Evolutionary conservation across 2,329 filamentous ascomycete species (phyloP), one percentile per base, ranked within the genome.

Genomic region (Sporothrix variecibatus): DNA sequence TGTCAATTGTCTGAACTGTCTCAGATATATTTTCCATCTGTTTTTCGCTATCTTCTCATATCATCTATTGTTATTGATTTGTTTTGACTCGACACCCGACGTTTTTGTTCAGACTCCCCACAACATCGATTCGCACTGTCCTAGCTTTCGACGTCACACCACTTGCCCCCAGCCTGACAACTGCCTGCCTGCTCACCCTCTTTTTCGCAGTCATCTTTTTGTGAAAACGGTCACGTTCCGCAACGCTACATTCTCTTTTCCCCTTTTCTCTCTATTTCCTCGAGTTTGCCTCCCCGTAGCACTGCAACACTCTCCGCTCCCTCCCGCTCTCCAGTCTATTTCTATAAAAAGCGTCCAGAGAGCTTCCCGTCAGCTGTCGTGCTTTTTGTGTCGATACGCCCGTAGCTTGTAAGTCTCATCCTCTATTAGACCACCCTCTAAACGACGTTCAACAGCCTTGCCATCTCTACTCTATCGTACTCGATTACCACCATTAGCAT

Each of bases 81-180:
- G n/a, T 56, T 26, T 12, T 4, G n/a, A 56, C n/a, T 56, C 51
- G 51, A 20, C 43, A 5, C 3, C 15, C 43, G 8, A 26, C 28
- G 12, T n/a, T n/a, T n/a, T n/a, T n/a, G n/a, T n/a, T n/a, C n/a
- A n/a, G n/a, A n/a, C n/a, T 58, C 56, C 56, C 56, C 56, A 60
- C 56, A 60, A 20, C 56, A 31, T 60, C 26, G 56, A 60, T 31
- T 60, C 56, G 56, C 56, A 60, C 56, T 38, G 56, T 60, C 43
- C 56, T 34, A 34, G 34, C 60, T 40, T 40, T 15, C 51, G 51
- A 65, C 60, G 60, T 65, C 60, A 65, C 60, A 65, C 60, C 60
- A 65, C 43, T 49, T 20, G 15, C 3, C 43, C 43, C 28, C 28
- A 9, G 31, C 58, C 34, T 49, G 43, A 3, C 23, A 4, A 26